Evolutionary conservation across 2,329 filamentous ascomycete genomes (phyloP).

Genomic region (Calonectria pseudoturangicola): DNA sequence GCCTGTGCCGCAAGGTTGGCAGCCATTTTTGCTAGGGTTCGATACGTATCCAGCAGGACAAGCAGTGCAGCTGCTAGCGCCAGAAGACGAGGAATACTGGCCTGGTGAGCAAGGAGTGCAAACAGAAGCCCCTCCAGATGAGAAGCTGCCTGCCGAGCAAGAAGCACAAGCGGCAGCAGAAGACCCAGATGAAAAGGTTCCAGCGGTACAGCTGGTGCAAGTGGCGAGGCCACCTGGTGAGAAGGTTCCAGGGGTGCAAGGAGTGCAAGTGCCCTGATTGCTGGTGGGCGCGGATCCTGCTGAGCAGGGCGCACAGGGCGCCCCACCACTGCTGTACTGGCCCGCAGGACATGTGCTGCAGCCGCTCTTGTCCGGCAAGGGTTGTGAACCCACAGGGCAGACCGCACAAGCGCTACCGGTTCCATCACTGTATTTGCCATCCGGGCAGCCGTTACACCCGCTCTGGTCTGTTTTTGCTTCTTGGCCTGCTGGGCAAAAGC

Average conservation of each 20-base stretch:
- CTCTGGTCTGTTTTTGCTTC: slow-evolving; percentile 4
- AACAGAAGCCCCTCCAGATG: not conserved
- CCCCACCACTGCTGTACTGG: not conserved
- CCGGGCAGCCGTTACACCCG: not conserved
- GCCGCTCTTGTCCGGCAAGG: not conserved
- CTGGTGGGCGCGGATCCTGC: not conserved
- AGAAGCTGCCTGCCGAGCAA: not conserved
- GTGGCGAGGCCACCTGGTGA: not conserved
- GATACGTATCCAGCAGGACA: not conserved
- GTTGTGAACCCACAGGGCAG: not conserved
- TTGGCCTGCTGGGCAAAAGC: not conserved
- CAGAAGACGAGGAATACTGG: not conserved
- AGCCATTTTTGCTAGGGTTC: not conserved
- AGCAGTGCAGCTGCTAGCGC: not conserved
- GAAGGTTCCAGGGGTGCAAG: not conserved
- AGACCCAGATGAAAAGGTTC: not conserved
- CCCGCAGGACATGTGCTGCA: not conserved
- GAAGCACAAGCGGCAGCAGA: not conserved
- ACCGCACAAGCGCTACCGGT: not conserved
- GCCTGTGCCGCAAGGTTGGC: not conserved
- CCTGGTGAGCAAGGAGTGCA: not conserved
- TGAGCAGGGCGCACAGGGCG: not conserved
- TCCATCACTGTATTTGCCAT: not conserved
- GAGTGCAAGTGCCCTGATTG: not conserved
- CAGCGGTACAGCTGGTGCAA: not conserved